These are phyloP conservation scores for Penicillium canescens DNA, from an alignment of 495 filamentous ascomycete species.

Conservation along the genomic window DNA sequence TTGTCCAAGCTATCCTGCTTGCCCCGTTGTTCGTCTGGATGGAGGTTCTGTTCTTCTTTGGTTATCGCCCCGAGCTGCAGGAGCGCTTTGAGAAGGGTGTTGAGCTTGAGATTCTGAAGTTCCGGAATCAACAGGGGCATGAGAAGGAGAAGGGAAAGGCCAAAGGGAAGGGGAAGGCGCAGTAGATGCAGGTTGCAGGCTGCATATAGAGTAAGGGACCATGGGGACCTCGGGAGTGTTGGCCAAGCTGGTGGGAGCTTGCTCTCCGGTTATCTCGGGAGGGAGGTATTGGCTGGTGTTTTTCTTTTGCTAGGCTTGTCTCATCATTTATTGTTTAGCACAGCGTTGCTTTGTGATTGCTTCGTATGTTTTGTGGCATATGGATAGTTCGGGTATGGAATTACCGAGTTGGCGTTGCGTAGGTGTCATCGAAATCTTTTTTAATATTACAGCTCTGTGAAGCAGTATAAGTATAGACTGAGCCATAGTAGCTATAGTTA, in stretches of 20 bases:
- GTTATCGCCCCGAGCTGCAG: conserved; percentile 86
- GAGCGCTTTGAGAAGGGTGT: conserved; percentile 75
- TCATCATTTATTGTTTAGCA: too few relatives aligned
- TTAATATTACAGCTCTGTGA: too few relatives aligned
- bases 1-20: conserved; percentile 88
- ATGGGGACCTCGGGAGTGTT: background rate
- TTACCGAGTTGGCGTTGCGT: too few relatives aligned
- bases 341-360: background rate
- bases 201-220: conserved; percentile 1
- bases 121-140: conserved; percentile 27
- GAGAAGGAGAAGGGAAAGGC: conserved; percentile 21
- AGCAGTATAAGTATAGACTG: background rate
- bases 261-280: background rate
- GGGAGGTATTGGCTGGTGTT: background rate
- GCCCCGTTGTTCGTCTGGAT: conserved; percentile 99
- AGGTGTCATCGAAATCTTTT: too few relatives aligned
- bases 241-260: background rate
- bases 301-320: too few relatives aligned
- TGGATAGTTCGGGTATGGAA: too few relatives aligned
- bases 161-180: conserved; percentile 16
- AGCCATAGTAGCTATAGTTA: background rate
- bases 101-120: conserved; percentile 55
- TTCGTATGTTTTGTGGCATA: background rate
- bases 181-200: background rate
- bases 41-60: conserved; percentile 86